Evolutionary conservation across 108 stramenopile genomes (phyloP), one percentile per base, ranked within the genome.

Genomic region (Parietichytrium sp.): DNA sequence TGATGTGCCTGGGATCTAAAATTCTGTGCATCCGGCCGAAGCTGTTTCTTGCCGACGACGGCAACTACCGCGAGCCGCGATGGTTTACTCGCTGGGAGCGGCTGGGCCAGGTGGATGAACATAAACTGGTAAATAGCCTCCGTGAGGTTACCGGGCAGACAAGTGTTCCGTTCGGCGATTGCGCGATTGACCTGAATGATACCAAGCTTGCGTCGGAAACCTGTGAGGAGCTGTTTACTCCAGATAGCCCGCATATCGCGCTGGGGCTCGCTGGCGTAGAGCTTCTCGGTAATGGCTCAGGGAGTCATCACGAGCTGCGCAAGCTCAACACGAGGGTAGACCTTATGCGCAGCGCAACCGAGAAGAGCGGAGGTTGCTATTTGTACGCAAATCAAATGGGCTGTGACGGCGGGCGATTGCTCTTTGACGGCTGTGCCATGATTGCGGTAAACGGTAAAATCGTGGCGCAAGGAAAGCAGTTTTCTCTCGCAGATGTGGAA

Each of bases 221-320:
- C 55, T 99, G 98, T 83, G 98, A 98, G 87, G 98, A 99, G 87
- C 87, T 99, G 3, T 99, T 96, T 95, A 96, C 96, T 4, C 95
- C 96, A 0, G 81, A 85, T 30, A 80, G 92, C 26, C 91, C 96
- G 3, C 97, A 98, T 86, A 95, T 98, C 83, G 87, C 89, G 29
- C 78, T 95, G 79, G 86, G 90, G 15, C 81, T 99, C 18, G 85
- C 90, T 7, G 98, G 98, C 3, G 96, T 96, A 13, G 96, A 99
- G 51, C 95, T 99, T 80, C 91, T 96, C 54, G 94, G 93, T 0
- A 99, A 99, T 83, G 98, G 96, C 4, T 92, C 91, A 30, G 98
- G 95, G 6, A 92, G 91, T n/a, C 97, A 99, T 87, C 97, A 97
- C 83, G 94, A 98, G 85, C 82, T 98, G 79, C 91, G 95, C 4